Conservation (phyloP, 768 basidiomycete species). For the Trametes meyenii region DNA sequence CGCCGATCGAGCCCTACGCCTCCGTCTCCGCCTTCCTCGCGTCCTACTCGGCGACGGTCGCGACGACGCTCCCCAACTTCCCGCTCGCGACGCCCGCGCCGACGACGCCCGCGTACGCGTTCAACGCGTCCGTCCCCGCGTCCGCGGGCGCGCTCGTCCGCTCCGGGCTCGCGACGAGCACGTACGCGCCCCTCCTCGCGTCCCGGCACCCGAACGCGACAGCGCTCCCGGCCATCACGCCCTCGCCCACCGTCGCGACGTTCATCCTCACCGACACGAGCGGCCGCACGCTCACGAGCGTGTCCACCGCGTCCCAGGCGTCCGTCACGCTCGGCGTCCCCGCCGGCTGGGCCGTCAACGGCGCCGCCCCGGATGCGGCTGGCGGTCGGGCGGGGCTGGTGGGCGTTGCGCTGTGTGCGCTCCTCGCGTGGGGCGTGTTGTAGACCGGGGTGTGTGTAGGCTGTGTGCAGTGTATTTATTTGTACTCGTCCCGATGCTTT, state of each 20-base stretch:
- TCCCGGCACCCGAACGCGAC: slow-evolving; percentile 47
- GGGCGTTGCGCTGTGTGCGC: neutral
- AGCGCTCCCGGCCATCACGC: slow-evolving; percentile 59
- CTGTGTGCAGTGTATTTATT: neutral
- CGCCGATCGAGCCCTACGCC: slow-evolving; percentile 43
- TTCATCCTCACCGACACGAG: slow-evolving; percentile 57
- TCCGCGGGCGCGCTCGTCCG: slow-evolving; percentile 55
- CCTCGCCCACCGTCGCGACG: slow-evolving; percentile 54
- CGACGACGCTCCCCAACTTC: slow-evolving; percentile 74
- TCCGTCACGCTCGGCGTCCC: slow-evolving; percentile 64
- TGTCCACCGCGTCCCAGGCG: slow-evolving; percentile 48
- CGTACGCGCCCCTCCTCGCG: slow-evolving; percentile 64
- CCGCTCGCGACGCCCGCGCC: slow-evolving; percentile 62
- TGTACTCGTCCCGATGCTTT: neutral
- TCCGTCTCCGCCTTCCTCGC: slow-evolving; percentile 56
- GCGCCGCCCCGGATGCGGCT: neutral
- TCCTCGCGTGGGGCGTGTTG: slow-evolving; percentile 5
- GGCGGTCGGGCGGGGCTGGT: neutral
- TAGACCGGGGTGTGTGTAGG: neutral
- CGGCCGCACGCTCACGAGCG: slow-evolving; percentile 57
- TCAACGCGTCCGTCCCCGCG: slow-evolving; percentile 68
- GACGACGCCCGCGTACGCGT: slow-evolving; percentile 63
- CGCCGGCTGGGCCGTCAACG: slow-evolving; percentile 51
- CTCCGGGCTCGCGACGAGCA: slow-evolving; percentile 70
- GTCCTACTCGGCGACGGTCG: slow-evolving; percentile 61